A percentile compares a stretch with the other conserved stretches of the same genome.
Evolutionary conservation across 2,329 filamentous ascomycete species (phyloP).

Genomic region (Cladorrhinum sp.): DNA sequence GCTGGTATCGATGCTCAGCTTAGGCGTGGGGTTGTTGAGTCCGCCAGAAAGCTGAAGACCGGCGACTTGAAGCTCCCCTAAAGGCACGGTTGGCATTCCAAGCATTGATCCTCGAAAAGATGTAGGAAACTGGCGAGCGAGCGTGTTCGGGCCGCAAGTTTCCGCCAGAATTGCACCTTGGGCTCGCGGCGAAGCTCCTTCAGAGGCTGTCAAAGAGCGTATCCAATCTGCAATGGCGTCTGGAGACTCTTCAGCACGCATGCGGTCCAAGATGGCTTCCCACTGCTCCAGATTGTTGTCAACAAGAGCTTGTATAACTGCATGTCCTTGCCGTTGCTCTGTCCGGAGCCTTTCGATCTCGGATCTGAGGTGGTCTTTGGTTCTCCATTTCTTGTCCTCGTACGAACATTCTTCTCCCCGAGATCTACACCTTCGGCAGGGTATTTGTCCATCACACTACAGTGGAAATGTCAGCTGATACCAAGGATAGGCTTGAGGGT

Average conservation of each 20-base stretch:
- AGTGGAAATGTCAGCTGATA: conserved; percentile 9
- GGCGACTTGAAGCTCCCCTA: background rate
- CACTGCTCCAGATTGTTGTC: conserved; percentile 24
- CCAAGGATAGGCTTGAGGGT: background rate
- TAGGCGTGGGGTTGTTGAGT: conserved; percentile 6
- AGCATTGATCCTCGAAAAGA: conserved; percentile 1
- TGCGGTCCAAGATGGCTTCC: conserved; percentile 18
- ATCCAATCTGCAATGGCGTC: conserved; percentile 28
- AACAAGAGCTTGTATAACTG: conserved; percentile 24
- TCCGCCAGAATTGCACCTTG: background rate
- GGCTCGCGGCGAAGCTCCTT: background rate
- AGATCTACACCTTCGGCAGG: conserved; percentile 27
- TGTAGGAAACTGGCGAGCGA: background rate
- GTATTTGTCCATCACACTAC: conserved; percentile 28
- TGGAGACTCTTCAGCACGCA: conserved; percentile 24
- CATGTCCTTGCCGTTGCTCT: conserved; percentile 26
- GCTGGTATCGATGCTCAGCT: no score
- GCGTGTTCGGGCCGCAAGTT: background rate
- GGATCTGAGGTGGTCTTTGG: conserved; percentile 28
- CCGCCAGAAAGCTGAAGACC: background rate
- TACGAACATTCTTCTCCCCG: conserved; percentile 28
- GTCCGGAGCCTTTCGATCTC: conserved; percentile 28
- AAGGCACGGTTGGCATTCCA: background rate
- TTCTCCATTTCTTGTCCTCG: conserved; percentile 30
- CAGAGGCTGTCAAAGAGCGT: conserved; percentile 9